Conservation (phyloP, 345 rosid species). For the Pistacia integerrima region DNA sequence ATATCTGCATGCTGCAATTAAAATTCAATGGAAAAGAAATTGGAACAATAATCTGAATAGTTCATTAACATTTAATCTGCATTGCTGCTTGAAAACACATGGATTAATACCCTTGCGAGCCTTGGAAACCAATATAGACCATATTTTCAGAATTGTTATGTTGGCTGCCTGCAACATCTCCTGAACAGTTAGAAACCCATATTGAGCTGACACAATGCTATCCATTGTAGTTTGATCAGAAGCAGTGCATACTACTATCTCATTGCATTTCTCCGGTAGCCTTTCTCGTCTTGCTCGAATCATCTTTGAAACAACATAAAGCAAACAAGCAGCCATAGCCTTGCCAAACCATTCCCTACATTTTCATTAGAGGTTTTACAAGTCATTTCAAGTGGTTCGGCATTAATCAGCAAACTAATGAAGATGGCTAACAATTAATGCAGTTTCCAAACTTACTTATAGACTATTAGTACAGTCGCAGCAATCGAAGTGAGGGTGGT, state of each 20-base stretch:
- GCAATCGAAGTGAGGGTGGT: slow-evolving; percentile 38
- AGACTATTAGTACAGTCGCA: slow-evolving; percentile 36
- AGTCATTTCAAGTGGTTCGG: not conserved
- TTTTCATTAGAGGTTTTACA: not conserved
- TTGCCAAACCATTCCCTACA: slow-evolving; percentile 81
- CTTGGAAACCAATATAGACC: slow-evolving; percentile 61
- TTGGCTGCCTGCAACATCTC: slow-evolving; percentile 61
- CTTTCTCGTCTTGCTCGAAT: slow-evolving; percentile 43
- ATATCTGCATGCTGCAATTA: slow-evolving; percentile 64
- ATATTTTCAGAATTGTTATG: slow-evolving; percentile 61
- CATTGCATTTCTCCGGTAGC: slow-evolving; percentile 36
- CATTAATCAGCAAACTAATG: not conserved
- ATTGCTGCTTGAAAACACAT: not conserved
- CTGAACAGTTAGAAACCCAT: slow-evolving; percentile 50
- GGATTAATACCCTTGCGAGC: slow-evolving; percentile 64
- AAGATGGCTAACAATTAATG: not conserved
- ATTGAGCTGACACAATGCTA: slow-evolving; percentile 80
- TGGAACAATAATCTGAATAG: not conserved
- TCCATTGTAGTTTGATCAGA: slow-evolving; percentile 63
- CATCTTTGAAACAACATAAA: slow-evolving; percentile 60
- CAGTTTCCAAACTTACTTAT: slow-evolving; percentile 52
- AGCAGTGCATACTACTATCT: slow-evolving; percentile 63
- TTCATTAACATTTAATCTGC: not conserved
- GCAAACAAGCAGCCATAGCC: slow-evolving; percentile 56
- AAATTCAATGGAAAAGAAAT: not conserved